A percentile compares a stretch with the other conserved stretches of the same genome.
Evolutionary conservation across 495 filamentous ascomycete genomes (phyloP).

Genomic region (Pseudevernia furfuracea): DNA sequence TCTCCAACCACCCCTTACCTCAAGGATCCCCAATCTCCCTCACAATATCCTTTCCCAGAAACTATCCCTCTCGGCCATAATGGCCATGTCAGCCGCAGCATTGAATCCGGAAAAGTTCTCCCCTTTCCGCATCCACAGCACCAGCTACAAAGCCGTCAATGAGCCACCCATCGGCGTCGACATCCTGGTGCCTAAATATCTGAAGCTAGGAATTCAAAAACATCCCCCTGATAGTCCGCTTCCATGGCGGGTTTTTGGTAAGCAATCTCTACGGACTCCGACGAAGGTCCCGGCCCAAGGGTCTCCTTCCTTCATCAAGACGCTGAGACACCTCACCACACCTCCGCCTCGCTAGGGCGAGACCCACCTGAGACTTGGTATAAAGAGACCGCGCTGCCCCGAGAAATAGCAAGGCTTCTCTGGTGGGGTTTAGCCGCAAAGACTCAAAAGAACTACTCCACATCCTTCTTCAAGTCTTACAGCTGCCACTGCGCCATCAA

Average conservation of each 20-base stretch:
- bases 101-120: constrained; percentile 1
- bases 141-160: constrained; percentile 1
- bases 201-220: background rate
- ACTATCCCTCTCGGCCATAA: background rate
- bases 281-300: background rate
- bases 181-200: background rate
- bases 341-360: background rate
- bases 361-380: too few species aligned
- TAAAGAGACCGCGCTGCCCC: too few species aligned
- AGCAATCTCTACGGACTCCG: background rate
- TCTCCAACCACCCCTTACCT: too few species aligned
- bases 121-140: background rate
- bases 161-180: background rate
- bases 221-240: background rate
- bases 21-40: too few species aligned
- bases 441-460: too few species aligned
- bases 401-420: too few species aligned
- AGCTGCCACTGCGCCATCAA: too few species aligned
- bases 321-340: background rate
- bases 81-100: background rate
- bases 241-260: constrained; percentile 1
- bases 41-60: too few species aligned
- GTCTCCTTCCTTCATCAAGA: background rate
- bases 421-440: too few species aligned
- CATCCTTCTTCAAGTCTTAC: too few species aligned